Percentiles rank a stretch among this genome's conserved stretches.
These are phyloP conservation scores for Diaporthe sp. DNA, from an alignment of 2,329 filamentous ascomycete genomes.

Conservation along the genomic window DNA sequence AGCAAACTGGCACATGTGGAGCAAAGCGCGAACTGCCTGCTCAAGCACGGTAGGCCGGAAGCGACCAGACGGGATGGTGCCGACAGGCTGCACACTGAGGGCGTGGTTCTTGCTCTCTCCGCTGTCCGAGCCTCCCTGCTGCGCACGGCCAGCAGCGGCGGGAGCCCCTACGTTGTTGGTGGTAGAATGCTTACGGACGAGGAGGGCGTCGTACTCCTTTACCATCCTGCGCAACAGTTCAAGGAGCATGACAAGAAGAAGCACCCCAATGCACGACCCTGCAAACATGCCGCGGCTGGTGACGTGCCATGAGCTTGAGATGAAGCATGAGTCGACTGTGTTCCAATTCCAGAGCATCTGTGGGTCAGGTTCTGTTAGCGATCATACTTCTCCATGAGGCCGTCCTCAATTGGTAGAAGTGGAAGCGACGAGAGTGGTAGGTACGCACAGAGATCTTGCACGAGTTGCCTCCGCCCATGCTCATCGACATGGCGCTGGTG, in stretches of 20 bases:
- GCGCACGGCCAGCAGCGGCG: not conserved
- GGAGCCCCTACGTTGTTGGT: not conserved
- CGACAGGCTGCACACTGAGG: not conserved
- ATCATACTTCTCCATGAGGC: not conserved
- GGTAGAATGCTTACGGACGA: conserved; percentile 48
- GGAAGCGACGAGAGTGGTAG: not conserved
- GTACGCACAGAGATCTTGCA: conserved; percentile 11
- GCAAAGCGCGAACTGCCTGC: conserved; percentile 59
- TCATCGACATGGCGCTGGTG: conserved; percentile 22
- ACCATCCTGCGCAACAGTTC: conserved; percentile 66
- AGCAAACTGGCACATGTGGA: conserved; percentile 67
- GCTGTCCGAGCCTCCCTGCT: not conserved
- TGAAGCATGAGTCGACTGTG: conserved; percentile 65
- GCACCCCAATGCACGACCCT: conserved; percentile 68
- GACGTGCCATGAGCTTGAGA: conserved; percentile 67
- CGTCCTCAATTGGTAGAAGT: too few species aligned
- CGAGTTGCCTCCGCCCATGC: conserved; percentile 12
- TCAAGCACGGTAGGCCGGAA: conserved; percentile 58
- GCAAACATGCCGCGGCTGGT: conserved; percentile 67
- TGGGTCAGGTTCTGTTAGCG: not conserved
- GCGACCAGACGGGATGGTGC: not conserved
- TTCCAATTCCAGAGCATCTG: conserved; percentile 67
- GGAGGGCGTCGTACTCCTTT: conserved; percentile 66
- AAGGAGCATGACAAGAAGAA: conserved; percentile 66
- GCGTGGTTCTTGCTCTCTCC: not conserved